Percentiles rank a stretch among this genome's conserved stretches.
phyloP scores from a whole-genome alignment of 1,284 basidiomycete species.

The Ganoderma sinense region DNA sequence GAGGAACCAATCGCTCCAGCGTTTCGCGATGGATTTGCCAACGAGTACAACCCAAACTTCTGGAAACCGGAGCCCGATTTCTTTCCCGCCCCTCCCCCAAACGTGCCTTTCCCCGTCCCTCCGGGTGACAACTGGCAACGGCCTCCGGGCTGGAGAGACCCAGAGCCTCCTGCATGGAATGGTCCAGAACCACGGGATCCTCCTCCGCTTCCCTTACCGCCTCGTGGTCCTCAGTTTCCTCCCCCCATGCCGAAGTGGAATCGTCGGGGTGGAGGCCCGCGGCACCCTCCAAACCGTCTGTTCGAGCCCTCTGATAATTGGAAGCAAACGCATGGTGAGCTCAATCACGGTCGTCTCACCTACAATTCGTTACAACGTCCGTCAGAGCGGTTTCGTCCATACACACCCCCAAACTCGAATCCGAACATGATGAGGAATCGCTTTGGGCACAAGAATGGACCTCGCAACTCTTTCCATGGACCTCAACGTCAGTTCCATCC shows the following conservation, averaged over 20 bases:
- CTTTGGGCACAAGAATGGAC: conserved; percentile 12
- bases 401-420: conserved; percentile 23
- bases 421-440: conserved; percentile 24
- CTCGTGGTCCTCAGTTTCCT: conserved; percentile 22
- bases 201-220: conserved; percentile 41
- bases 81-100: conserved; percentile 54
- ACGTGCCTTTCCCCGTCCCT: conserved; percentile 50
- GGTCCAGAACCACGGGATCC: conserved; percentile 33
- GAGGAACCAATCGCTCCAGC: conserved; percentile 43
- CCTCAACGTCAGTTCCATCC: conserved; percentile 23
- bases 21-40: conserved; percentile 50
- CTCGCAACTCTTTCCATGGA: conserved; percentile 1
- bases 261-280: conserved; percentile 27
- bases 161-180: conserved; percentile 38
- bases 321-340: conserved; percentile 61
- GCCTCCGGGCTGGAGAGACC: conserved; percentile 29
- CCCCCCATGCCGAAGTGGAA: conserved; percentile 31
- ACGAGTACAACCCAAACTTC: conserved; percentile 53
- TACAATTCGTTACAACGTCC: conserved; percentile 28
- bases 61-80: conserved; percentile 44
- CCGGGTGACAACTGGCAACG: conserved; percentile 43
- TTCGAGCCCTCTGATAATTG: conserved; percentile 76
- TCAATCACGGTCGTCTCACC: conserved; percentile 22
- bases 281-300: conserved; percentile 60
- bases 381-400: conserved; percentile 35